These are phyloP conservation scores for Chamaenerion angustifolium DNA, from an alignment of 345 rosid species.

Conservation along the genomic window DNA sequence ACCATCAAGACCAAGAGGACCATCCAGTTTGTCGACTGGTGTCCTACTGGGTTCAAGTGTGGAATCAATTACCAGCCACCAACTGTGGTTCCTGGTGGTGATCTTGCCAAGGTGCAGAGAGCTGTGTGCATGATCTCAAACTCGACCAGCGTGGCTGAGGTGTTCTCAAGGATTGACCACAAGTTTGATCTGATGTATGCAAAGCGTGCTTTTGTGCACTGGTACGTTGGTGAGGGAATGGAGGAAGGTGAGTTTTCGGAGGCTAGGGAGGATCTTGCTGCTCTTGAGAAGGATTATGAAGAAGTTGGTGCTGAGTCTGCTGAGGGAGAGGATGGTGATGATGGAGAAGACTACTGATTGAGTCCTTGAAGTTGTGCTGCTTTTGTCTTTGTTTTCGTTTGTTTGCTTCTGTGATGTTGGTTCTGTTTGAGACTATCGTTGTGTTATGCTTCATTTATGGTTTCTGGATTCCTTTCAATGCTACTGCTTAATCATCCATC, in stretches of 20 bases:
- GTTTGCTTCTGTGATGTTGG: neutral
- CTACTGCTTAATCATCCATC: no score
- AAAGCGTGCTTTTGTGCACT: constrained; percentile 48
- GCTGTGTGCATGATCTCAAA: constrained; percentile 57
- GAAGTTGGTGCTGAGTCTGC: constrained; percentile 45
- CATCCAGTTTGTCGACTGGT: constrained; percentile 45
- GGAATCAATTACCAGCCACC: constrained; percentile 58
- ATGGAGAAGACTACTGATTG: constrained; percentile 29
- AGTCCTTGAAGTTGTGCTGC: neutral
- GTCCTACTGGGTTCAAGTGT: constrained; percentile 48
- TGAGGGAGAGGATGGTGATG: constrained; percentile 40
- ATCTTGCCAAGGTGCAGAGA: constrained; percentile 49
- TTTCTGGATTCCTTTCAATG: no score
- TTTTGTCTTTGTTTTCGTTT: neutral
- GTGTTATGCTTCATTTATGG: no score
- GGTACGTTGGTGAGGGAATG: constrained; percentile 64
- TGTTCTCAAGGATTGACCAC: constrained; percentile 41
- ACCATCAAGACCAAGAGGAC: constrained; percentile 52
- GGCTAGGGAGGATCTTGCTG: constrained; percentile 48
- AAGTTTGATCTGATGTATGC: constrained; percentile 52
- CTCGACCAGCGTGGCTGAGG: constrained; percentile 47
- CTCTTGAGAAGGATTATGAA: constrained; percentile 41
- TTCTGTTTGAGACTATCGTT: neutral
- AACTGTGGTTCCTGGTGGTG: constrained; percentile 50
- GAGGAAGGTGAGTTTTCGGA: constrained; percentile 56